Conservation (phyloP, 2,329 filamentous ascomycete genomes). For the Hymenoscyphus scutula region DNA sequence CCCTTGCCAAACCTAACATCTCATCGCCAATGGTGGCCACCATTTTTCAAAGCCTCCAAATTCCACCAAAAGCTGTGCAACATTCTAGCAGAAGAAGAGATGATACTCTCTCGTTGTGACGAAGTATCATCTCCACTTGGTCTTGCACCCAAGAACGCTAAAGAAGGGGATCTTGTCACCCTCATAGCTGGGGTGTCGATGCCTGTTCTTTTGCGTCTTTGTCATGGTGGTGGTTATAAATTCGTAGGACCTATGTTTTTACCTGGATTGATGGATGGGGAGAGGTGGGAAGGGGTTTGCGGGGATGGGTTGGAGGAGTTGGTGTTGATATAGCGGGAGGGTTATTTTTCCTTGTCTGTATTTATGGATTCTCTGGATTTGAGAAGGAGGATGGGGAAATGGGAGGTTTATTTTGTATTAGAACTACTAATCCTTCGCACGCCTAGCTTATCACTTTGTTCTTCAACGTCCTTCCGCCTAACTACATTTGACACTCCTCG, state of each 20-base stretch:
- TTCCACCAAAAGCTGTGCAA: background rate
- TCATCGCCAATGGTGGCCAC: background rate
- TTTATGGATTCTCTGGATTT: too few relatives aligned
- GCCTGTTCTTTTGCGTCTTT: background rate
- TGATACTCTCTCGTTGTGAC: background rate
- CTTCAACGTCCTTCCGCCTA: too few relatives aligned
- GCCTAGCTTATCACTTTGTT: too few relatives aligned
- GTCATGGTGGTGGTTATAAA: background rate
- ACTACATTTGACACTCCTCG: too few relatives aligned
- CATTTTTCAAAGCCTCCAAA: background rate
- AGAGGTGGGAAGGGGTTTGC: background rate
- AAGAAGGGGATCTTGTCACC: background rate
- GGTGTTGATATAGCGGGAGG: background rate
- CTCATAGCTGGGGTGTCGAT: background rate
- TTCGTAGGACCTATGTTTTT: background rate
- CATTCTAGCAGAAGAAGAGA: background rate
- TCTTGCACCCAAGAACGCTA: background rate
- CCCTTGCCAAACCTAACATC: background rate
- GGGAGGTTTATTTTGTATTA: too few relatives aligned
- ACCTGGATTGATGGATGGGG: background rate
- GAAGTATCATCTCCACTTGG: background rate
- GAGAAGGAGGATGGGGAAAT: too few relatives aligned
- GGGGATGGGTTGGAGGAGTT: background rate
- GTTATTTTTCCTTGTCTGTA: too few relatives aligned
- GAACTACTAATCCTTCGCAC: too few relatives aligned